phyloP scores from a whole-genome alignment of 345 rosid genomes.

The Eucalyptus tenuipes region DNA sequence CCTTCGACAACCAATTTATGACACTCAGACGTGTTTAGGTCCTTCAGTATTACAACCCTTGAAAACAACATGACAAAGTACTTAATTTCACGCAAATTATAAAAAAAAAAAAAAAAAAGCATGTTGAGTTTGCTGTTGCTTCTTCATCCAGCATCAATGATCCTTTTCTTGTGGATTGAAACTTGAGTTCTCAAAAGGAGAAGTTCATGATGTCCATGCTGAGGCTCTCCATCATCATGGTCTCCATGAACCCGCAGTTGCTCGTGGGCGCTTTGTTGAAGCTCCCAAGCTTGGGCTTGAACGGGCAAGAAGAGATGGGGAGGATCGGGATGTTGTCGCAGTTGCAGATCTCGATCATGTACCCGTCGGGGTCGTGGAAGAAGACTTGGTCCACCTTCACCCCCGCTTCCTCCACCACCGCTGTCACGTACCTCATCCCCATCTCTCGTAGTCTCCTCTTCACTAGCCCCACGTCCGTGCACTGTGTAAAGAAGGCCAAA shows the following conservation, averaged over 20 bases:
- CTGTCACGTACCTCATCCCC: conserved; percentile 11
- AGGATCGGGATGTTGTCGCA: conserved; percentile 26
- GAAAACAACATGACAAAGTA: background rate
- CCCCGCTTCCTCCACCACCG: conserved; percentile 23
- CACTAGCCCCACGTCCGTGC: conserved; percentile 24
- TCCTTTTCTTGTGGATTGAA: background rate
- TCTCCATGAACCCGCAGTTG: conserved; percentile 4
- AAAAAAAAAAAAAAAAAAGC: background rate
- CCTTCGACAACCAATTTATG: background rate
- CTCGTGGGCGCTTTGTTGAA: background rate
- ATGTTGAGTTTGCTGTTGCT: background rate
- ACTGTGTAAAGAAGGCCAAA: background rate
- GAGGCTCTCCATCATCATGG: conserved; percentile 10
- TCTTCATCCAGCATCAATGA: background rate
- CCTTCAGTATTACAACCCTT: background rate
- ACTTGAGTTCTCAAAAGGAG: background rate
- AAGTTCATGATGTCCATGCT: conserved; percentile 11
- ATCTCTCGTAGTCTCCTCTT: conserved; percentile 17
- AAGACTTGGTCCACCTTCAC: conserved; percentile 23
- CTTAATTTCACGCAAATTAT: background rate
- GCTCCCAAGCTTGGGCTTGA: background rate
- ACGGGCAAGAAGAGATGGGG: conserved; percentile 3
- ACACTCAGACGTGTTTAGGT: background rate
- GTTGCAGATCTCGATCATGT: conserved; percentile 32
- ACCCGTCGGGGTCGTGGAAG: conserved; percentile 36